Conservation (phyloP, 805 yeast species). For the Saccharomycopsis javanensis region DNA sequence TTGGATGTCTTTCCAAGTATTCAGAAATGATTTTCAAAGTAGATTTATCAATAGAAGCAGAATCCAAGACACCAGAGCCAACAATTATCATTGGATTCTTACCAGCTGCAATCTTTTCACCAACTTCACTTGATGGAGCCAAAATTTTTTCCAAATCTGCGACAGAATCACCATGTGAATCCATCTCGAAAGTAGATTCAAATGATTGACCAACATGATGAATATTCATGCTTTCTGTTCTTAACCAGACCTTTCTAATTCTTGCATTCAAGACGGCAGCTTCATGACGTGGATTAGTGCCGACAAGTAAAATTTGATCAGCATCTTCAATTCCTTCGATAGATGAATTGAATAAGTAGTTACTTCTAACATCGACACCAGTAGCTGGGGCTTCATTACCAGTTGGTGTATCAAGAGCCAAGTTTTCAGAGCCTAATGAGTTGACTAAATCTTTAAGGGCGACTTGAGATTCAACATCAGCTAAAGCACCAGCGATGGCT, state of each 20-base stretch:
- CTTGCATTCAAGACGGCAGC: constrained; percentile 83
- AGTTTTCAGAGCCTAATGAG: constrained; percentile 70
- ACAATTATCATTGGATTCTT: constrained; percentile 68
- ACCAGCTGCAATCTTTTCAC: constrained; percentile 56
- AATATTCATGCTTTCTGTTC: constrained; percentile 48
- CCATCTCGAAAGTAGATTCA: constrained; percentile 63
- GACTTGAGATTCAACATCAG: constrained; percentile 75
- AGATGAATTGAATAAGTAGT: constrained; percentile 71
- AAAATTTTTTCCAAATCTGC: constrained; percentile 51
- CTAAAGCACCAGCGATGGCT: constrained; percentile 73
- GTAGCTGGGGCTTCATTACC: constrained; percentile 49
- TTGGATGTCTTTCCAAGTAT: constrained; percentile 43
- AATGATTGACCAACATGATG: constrained; percentile 68
- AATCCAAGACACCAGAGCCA: constrained; percentile 71
- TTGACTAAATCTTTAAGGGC: constrained; percentile 73
- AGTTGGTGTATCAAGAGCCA: constrained; percentile 58
- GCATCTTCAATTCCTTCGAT: constrained; percentile 75
- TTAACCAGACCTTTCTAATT: constrained; percentile 72
- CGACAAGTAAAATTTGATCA: constrained; percentile 69
- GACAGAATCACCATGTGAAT: constrained; percentile 53
- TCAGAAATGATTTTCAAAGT: constrained; percentile 50
- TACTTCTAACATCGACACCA: constrained; percentile 68
- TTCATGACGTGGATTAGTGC: constrained; percentile 84
- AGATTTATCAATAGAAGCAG: constrained; percentile 47
- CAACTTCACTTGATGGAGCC: constrained; percentile 44